Evolutionary conservation across 495 filamentous ascomycete species (phyloP), one percentile per base, ranked within the genome.

Genomic region (Neurospora sp.): DNA sequence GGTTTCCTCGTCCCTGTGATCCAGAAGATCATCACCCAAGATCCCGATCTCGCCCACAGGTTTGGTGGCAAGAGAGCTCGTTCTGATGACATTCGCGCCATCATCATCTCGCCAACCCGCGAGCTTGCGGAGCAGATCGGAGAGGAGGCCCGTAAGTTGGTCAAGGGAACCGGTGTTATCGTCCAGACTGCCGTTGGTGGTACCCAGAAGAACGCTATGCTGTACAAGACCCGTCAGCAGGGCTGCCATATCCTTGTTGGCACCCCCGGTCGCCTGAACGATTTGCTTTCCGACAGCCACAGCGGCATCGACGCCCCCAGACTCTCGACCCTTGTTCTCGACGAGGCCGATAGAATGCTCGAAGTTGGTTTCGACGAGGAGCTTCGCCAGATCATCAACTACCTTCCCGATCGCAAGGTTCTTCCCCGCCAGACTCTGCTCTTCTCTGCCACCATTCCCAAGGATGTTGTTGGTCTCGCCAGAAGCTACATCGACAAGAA

Each of bases 91-190:
- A 94, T 98, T 74, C 90, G 94, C 72, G 91, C 93, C 37, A 90
- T 99, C 60, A 90, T 99, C 79, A 90, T 99, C 74, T 98, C 96
- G 0, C 96, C 96, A 10, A 99, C 96, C 23, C 89, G 96, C 73
- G 96, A 99, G 83, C 87, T 99, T 75, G 96, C 96, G 5, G 93
- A 97, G 80, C 96, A 99, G 83, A 98, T 99, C 76, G 92, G 91
- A 12, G 88, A 83, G 0, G 96, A 99, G 79, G 94, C 96, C 3
- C 82, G 75, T 60, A 95, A 90, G 79, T 78, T 98, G n/a, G 87
- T 88, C 5, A 54, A 46, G 9, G 83, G 86, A 71, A 96, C 93
- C 0, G 88, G 90, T 8, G 80, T 99, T 40, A 81, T 91, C 23
- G 91, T 97, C 35, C 94, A 97, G 82, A 88, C 89, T 46, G 96